Percentiles rank a stretch among this genome's conserved stretches.
phyloP scores from a whole-genome alignment of 805 yeast species.

The Schizosaccharomyces lindneri region DNA sequence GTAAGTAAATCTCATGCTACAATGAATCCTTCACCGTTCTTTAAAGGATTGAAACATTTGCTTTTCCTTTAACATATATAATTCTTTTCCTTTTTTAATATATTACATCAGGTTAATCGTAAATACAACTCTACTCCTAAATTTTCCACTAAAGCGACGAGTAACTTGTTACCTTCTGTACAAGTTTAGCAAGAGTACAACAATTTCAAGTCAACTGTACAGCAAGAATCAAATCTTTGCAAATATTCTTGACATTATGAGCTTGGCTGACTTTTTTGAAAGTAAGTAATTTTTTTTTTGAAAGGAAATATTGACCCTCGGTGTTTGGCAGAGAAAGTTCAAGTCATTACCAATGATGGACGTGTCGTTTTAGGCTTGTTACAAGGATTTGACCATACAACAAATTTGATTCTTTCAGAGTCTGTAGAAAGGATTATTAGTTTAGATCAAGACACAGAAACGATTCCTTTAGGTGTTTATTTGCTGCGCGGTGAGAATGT shows the following conservation, averaged over 20 bases:
- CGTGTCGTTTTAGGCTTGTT: constrained; percentile 1
- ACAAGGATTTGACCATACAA: constrained; percentile 1
- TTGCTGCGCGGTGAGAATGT: constrained; percentile 2
- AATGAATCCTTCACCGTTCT: no score
- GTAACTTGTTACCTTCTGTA: no score
- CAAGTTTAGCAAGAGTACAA: no score
- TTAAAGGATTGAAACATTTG: no score
- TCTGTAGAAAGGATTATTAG: background rate
- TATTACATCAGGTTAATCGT: no score
- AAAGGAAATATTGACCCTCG: background rate
- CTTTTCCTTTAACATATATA: no score
- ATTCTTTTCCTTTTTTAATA: no score
- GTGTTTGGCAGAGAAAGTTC: background rate
- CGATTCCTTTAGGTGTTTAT: constrained; percentile 1
- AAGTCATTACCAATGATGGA: constrained; percentile 1
- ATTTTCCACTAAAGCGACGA: no score
- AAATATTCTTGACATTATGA: background rate
- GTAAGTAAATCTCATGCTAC: no score
- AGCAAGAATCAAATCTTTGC: no score
- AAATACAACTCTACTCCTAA: no score
- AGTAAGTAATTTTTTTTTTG: background rate
- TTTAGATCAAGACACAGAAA: background rate
- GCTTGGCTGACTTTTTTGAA: constrained; percentile 1
- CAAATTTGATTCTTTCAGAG: constrained; percentile 1
- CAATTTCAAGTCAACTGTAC: no score